Conservation (phyloP, 345 rosid genomes). For the Trapa incisa region DNA sequence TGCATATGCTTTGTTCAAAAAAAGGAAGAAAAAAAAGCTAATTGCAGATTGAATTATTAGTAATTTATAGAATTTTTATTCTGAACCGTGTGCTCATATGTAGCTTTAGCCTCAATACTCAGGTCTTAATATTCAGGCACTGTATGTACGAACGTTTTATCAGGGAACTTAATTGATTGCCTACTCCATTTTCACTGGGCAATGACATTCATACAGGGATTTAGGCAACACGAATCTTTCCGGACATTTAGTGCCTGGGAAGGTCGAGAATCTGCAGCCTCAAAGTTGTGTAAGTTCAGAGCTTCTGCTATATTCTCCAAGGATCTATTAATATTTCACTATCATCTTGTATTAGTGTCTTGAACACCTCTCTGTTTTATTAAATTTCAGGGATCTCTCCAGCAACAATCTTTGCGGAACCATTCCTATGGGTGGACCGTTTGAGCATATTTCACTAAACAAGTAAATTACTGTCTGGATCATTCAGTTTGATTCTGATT, state of each 20-base stretch:
- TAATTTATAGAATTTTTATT: not conserved
- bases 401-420: conserved; percentile 91
- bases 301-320: not conserved
- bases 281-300: conserved; percentile 55
- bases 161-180: not conserved
- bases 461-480: conserved; percentile 38
- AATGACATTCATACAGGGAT: conserved; percentile 45
- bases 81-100: not conserved
- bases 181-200: not conserved
- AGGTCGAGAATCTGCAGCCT: conserved; percentile 78
- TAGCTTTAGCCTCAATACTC: not conserved
- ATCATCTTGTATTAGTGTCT: not conserved
- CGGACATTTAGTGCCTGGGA: conserved; percentile 81
- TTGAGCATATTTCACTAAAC: conserved; percentile 67
- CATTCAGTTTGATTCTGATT: not conserved
- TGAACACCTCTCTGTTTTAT: conserved; percentile 4
- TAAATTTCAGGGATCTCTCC: conserved; percentile 57
- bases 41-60: not conserved
- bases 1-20: too few species aligned
- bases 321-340: not conserved
- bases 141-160: not conserved
- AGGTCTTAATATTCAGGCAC: not conserved
- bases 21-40: too few species aligned
- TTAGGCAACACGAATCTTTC: conserved; percentile 82
- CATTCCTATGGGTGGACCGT: conserved; percentile 82